Percentiles rank a stretch among this genome's conserved stretches.
Evolutionary conservation across 2,329 filamentous ascomycete genomes (phyloP).

Genomic region (Apiospora phragmitis): DNA sequence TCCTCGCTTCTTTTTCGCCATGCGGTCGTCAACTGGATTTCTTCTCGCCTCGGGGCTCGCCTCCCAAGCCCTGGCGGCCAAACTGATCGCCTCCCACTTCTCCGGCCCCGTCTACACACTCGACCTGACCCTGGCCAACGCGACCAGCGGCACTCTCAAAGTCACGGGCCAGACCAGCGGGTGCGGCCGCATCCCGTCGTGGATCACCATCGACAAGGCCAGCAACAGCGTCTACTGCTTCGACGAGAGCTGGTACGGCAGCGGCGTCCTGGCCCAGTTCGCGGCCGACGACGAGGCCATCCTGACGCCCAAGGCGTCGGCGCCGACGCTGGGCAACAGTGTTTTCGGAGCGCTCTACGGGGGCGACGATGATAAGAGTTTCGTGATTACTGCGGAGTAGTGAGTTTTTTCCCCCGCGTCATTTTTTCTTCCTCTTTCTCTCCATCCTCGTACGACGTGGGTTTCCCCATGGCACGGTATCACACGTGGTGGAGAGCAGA

Average conservation of each 20-base stretch:
- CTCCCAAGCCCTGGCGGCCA: constrained; percentile 23
- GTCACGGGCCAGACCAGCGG: constrained; percentile 29
- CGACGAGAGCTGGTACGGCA: constrained; percentile 38
- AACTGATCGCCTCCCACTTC: constrained; percentile 40
- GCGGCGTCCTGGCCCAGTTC: constrained; percentile 36
- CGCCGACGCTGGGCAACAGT: constrained; percentile 36
- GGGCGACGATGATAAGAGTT: constrained; percentile 37
- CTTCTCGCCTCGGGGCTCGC: not conserved
- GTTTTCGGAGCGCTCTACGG: constrained; percentile 44
- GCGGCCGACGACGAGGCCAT: constrained; percentile 33
- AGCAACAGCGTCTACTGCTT: constrained; percentile 35
- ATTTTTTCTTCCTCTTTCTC: not conserved
- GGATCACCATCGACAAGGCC: constrained; percentile 36
- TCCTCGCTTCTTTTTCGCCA: not conserved
- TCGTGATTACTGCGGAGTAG: constrained; percentile 47
- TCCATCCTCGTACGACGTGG: not conserved
- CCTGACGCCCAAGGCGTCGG: constrained; percentile 31
- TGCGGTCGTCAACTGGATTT: not conserved
- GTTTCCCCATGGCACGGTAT: not conserved
- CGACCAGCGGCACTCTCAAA: constrained; percentile 26
- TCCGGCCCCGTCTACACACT: constrained; percentile 40
- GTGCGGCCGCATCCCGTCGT: constrained; percentile 38
- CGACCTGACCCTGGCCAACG: constrained; percentile 25
- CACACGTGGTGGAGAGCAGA: not conserved
- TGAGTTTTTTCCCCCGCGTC: constrained; percentile 24